Conservation (phyloP, 805 yeast genomes). For the Metschnikowia shivogae region DNA sequence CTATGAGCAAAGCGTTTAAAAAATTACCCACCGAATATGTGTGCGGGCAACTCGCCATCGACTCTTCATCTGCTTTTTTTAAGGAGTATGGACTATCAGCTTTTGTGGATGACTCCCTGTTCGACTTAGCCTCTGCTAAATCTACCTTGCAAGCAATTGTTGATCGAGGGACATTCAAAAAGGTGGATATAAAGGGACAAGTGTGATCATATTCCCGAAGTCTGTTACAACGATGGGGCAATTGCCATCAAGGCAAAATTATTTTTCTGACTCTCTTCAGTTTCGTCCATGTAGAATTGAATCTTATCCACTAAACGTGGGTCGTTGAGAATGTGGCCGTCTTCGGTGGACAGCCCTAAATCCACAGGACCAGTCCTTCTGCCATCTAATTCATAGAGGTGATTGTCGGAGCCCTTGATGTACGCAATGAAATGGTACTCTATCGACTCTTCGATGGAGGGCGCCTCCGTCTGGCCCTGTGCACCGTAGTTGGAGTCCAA, state of each 20-base stretch:
- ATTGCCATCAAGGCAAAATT: constrained; percentile 77
- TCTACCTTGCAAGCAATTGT: constrained; percentile 33
- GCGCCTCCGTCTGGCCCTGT: constrained; percentile 67
- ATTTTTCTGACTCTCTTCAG: constrained; percentile 54
- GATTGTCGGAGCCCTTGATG: constrained; percentile 51
- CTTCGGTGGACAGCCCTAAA: constrained; percentile 44
- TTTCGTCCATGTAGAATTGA: constrained; percentile 59
- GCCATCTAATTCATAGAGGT: constrained; percentile 84
- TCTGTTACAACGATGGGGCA: constrained; percentile 38
- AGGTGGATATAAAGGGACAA: constrained; percentile 90
- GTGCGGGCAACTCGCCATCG: constrained; percentile 8
- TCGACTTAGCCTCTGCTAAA: constrained; percentile 34
- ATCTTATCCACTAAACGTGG: constrained; percentile 50
- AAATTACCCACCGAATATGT: constrained; percentile 9
- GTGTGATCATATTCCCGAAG: constrained; percentile 27
- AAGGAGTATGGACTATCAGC: constrained; percentile 32
- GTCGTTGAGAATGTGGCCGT: constrained; percentile 50
- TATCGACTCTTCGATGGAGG: constrained; percentile 46
- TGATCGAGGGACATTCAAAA: constrained; percentile 41
- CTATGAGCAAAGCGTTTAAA: constrained; percentile 18
- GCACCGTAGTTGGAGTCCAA: constrained; percentile 43
- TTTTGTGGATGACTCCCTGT: constrained; percentile 20
- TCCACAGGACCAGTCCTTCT: constrained; percentile 72
- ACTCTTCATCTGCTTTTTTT: constrained; percentile 3
- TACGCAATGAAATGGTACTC: constrained; percentile 78